Evolutionary conservation across 1,139 yeast genomes (phyloP).

Genomic region (Scheffersomyces segobiensis): DNA sequence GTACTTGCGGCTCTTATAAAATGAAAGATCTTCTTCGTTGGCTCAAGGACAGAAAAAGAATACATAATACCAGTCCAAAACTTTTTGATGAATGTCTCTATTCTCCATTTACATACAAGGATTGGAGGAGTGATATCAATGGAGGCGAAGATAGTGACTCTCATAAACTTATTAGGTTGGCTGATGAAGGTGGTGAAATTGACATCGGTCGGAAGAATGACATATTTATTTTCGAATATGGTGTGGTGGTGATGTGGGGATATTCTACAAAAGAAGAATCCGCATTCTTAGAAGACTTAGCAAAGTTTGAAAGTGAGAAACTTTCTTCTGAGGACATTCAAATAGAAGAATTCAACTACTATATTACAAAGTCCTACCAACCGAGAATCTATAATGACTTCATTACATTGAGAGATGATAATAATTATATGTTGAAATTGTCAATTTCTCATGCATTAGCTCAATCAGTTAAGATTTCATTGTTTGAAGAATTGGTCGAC

Average conservation of each 20-base stretch:
- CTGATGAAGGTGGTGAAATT: conserved; percentile 94
- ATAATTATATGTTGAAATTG: conserved; percentile 84
- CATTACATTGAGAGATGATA: conserved; percentile 86
- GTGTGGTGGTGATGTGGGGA: conserved; percentile 96
- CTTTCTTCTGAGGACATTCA: conserved; percentile 89
- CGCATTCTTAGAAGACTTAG: conserved; percentile 78
- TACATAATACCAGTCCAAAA: conserved; percentile 79
- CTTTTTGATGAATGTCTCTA: conserved; percentile 91
- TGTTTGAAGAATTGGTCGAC: conserved; percentile 93
- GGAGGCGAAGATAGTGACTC: conserved; percentile 18
- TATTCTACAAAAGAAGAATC: conserved; percentile 81
- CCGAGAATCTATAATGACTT: conserved; percentile 95
- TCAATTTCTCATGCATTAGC: conserved; percentile 91
- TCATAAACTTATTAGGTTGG: conserved; percentile 63
- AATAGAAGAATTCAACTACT: conserved; percentile 90
- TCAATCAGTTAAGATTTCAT: conserved; percentile 88
- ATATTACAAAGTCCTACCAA: conserved; percentile 88
- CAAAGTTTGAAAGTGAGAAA: conserved; percentile 87
- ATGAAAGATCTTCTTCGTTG: conserved; percentile 86
- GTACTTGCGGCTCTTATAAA: conserved; percentile 89
- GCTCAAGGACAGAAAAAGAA: conserved; percentile 75
- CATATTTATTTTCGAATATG: conserved; percentile 87
- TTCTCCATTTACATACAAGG: conserved; percentile 84
- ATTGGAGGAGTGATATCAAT: conserved; percentile 60
- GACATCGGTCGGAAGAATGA: conserved; percentile 80